Evolutionary conservation across 2,329 filamentous ascomycete species (phyloP), one percentile per base, ranked within the genome.

Genomic region (Neurospora crassa): DNA sequence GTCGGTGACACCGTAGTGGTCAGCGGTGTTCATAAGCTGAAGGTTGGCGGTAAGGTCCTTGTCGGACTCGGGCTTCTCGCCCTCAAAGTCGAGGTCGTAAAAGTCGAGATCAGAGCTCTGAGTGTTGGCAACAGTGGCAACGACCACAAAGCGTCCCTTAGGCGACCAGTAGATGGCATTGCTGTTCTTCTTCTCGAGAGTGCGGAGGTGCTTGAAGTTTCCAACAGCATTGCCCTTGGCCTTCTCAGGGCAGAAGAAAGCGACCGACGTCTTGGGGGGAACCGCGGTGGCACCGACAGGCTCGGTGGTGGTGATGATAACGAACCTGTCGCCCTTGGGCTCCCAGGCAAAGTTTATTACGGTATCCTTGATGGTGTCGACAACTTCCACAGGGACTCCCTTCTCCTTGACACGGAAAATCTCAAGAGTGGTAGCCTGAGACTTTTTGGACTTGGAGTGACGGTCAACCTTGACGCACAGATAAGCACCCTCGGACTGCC

Each of bases 301-400:
- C 83, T 99, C 96, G 12, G 93, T 92, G 20, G 93, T 96, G 43
- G 94, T 97, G 83, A 99, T 99, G 79, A 97, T 91, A 75, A 97
- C 94, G 81, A 99, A 99, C 47, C 96, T 91, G 81, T 97, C 94
- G 74, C 96, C 96, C 85, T 97, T 97, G 74, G 96, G 96, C 80
- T 99, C 96, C 96, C 96, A 99, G 11, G 96, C 94, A 80, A 99
- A 99, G 86, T 99, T 99, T 84, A 99, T 97, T 77, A 99, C 96
- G 0, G 94, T 97, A 79, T 98, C 96, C 84, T 98, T 98, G 83
- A 99, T 92, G 70, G 91, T 94, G 82, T 99, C 96, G 69, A 99
- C 94, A 71, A 98, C 96, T 82, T 99, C 96, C 70, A 99, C 95
- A 0, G 96, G 96, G 2, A 99, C 96, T 76, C 96, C 95, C 88